These are phyloP conservation scores for Fraxinus quadrangulata DNA, from an alignment of 257 asterid genomes.

Conservation along the genomic window DNA sequence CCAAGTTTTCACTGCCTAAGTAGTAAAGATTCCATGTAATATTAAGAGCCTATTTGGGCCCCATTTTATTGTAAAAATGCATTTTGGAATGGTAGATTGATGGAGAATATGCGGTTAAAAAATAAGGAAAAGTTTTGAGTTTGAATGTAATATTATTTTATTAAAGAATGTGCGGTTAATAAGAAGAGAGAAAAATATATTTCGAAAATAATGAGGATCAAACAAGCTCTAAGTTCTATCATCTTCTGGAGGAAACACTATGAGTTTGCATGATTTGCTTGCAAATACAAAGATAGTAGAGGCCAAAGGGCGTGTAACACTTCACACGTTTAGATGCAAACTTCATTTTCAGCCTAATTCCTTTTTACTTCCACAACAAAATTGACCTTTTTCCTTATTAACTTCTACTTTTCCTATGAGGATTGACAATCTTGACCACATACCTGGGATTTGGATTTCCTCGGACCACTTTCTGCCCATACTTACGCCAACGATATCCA, in stretches of 20 bases:
- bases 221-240: neutral
- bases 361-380: neutral
- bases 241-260: neutral
- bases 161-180: too few relatives aligned
- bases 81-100: too few relatives aligned
- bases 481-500: conserved; percentile 98
- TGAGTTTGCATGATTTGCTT: neutral
- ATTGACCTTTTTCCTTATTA: neutral
- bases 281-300: neutral
- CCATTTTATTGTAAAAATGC: too few relatives aligned
- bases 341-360: neutral
- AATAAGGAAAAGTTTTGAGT: too few relatives aligned
- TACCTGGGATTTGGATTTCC: conserved; percentile 99
- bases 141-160: too few relatives aligned
- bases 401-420: neutral
- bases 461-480: conserved; percentile 96
- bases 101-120: too few relatives aligned
- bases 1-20: neutral
- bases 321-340: neutral
- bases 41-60: neutral
- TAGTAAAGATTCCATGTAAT: neutral
- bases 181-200: too few relatives aligned
- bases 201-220: too few relatives aligned
- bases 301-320: neutral
- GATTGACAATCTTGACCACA: conserved; percentile 7